Evolutionary conservation across 2,329 filamentous ascomycete genomes (phyloP), one percentile per base, ranked within the genome.

Genomic region (Phyllosticta ampelicida): DNA sequence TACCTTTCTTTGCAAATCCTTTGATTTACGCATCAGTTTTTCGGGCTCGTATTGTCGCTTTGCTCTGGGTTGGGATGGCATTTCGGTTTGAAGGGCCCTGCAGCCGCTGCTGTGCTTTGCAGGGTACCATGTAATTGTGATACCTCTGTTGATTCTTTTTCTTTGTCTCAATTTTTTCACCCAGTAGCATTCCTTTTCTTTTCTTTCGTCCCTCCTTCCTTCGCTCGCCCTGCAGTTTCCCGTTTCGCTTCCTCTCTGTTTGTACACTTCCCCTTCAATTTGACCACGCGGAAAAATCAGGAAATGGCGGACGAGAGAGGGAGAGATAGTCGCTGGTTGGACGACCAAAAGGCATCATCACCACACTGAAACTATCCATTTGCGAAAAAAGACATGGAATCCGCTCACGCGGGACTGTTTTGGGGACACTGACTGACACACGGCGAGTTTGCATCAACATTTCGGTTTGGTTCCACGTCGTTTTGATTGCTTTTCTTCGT

Each of bases 401-500:
- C 70, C 68, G 71, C 71, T 71, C 71, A 63, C 71, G 70, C 71
- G 70, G 71, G 67, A 64, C 62, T 67, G 59, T 66, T 66, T 61
- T 44, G 30, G 36, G 23, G 36, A 44, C 11, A 44, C 36, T 44
- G 23, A 26, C 23, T 4, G 23, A n/a, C 6, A 18, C 13, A 8
- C 6, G 36, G 36, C 36, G 36, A 44, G n/a, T 44, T 44, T 44
- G 36, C 36, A 44, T 44, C 29, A 18, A n/a, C 13, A n/a, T 44
- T 44, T 16, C 13, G 36, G 13, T 44, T 26, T 44, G 36, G 36
- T 44, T 44, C 36, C 13, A 44, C 36, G 36, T 8, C 23, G 23
- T 4, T 26, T 26, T 26, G 3, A 26, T 26, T 26, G 23, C 23
- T 26, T 26, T 26, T 26, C 23, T 26, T 26, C 23, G 23, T 26